Conservation (phyloP, 345 rosid genomes). For the Linum lewisii region DNA sequence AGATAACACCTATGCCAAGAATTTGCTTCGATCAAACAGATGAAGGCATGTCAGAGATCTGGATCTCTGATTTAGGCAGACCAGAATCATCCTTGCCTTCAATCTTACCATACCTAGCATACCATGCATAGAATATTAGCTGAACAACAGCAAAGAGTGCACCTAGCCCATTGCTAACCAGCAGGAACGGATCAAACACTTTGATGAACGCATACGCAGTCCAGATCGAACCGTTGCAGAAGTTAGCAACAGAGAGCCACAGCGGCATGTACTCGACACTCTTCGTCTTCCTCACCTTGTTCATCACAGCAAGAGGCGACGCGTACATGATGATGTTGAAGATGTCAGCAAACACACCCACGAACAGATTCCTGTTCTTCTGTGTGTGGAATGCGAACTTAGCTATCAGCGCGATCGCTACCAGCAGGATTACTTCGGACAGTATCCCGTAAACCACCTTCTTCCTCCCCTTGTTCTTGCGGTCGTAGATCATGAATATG, state of each 20-base stretch:
- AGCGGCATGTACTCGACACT: conserved; percentile 5
- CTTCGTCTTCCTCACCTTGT: neutral
- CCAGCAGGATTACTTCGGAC: neutral
- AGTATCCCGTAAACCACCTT: neutral
- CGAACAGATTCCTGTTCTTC: neutral
- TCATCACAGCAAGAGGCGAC: neutral
- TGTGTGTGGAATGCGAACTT: neutral
- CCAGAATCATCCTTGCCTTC: neutral
- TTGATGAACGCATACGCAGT: neutral
- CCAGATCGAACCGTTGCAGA: neutral
- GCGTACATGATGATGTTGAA: conserved; percentile 4
- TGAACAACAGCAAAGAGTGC: neutral
- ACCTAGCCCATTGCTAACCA: neutral
- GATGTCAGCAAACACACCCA: neutral
- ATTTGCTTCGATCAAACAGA: conserved; percentile 9
- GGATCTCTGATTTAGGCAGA: neutral
- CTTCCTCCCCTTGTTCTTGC: conserved; percentile 4
- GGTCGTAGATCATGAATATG: conserved; percentile 10
- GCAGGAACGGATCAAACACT: neutral
- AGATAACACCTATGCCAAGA: too few relatives aligned
- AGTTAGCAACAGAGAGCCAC: conserved; percentile 2
- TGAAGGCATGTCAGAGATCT: neutral
- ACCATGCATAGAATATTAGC: neutral
- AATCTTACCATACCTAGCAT: neutral
- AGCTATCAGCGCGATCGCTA: neutral